Percentiles rank a stretch among this genome's conserved stretches.
phyloP scores from a whole-genome alignment of 1,284 basidiomycete genomes.

The Pseudomicrostroma phylloplanum region DNA sequence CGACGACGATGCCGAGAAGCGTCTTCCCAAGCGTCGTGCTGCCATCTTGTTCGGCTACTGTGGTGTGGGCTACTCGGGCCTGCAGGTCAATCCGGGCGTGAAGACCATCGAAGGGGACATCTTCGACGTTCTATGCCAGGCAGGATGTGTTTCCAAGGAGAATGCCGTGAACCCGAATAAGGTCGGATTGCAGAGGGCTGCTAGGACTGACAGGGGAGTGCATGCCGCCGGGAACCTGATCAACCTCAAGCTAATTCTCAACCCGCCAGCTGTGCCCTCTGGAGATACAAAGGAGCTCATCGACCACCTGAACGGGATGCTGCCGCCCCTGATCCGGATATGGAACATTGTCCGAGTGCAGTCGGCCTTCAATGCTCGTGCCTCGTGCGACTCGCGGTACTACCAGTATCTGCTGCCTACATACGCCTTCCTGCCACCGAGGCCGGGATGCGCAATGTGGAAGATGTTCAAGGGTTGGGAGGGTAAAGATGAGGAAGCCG shows the following conservation, averaged over 20 bases:
- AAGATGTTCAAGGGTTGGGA: conserved; percentile 27
- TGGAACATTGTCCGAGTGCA: conserved; percentile 85
- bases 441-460: conserved; percentile 57
- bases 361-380: conserved; percentile 84
- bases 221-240: conserved; percentile 89
- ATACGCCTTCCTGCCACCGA: conserved; percentile 86
- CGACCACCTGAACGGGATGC: conserved; percentile 71
- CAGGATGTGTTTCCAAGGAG: conserved; percentile 83
- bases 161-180: conserved; percentile 88
- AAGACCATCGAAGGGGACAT: conserved; percentile 85
- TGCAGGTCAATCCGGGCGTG: conserved; percentile 71
- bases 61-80: conserved; percentile 71
- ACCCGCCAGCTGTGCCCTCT: conserved; percentile 25
- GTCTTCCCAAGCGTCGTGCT: conserved; percentile 58
- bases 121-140: conserved; percentile 79
- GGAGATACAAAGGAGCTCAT: conserved; percentile 55
- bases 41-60: conserved; percentile 58
- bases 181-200: conserved; percentile 78
- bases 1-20: conserved; percentile 1
- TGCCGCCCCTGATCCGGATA: conserved; percentile 83
- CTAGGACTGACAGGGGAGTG: conserved; percentile 93
- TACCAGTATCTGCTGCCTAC: conserved; percentile 97
- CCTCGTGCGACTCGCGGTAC: conserved; percentile 70
- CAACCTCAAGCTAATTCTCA: conserved; percentile 47
- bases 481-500: conserved; percentile 13